Conservation (phyloP, 1,284 basidiomycete genomes). For the Anthracocystis setariae region DNA sequence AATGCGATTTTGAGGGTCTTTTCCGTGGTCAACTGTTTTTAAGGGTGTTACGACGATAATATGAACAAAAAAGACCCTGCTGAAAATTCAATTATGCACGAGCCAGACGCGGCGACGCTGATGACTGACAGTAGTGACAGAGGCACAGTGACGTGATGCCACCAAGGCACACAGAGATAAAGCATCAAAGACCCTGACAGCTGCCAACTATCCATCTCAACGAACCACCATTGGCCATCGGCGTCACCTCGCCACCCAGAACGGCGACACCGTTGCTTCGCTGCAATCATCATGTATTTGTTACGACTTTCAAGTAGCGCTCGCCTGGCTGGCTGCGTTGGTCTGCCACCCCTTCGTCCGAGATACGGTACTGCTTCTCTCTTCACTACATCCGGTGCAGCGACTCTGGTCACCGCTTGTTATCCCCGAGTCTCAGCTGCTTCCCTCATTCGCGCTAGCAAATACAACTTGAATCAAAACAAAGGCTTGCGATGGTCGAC, state of each 20-base stretch:
- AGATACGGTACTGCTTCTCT: slow-evolving; percentile 2
- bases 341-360: neutral
- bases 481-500: slow-evolving; percentile 23
- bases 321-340: neutral
- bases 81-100: neutral
- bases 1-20: neutral
- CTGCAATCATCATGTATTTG: slow-evolving; percentile 27
- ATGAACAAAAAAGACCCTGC: neutral
- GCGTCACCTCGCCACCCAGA: neutral
- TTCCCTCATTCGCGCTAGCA: too few species aligned
- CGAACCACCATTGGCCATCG: too few species aligned
- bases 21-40: too few species aligned
- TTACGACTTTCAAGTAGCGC: slow-evolving; percentile 10
- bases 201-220: too few species aligned
- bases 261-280: neutral
- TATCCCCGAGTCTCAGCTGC: neutral
- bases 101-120: neutral
- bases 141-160: slow-evolving; percentile 1
- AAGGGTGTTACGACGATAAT: too few species aligned
- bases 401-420: slow-evolving; percentile 2
- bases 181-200: neutral
- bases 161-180: too few species aligned
- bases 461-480: neutral
- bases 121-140: neutral
- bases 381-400: slow-evolving; percentile 2